A percentile compares a stretch with the other conserved stretches of the same genome.
These are phyloP conservation scores for Euphorbia tirucalli DNA, from an alignment of 345 rosid genomes.

Conservation along the genomic window DNA sequence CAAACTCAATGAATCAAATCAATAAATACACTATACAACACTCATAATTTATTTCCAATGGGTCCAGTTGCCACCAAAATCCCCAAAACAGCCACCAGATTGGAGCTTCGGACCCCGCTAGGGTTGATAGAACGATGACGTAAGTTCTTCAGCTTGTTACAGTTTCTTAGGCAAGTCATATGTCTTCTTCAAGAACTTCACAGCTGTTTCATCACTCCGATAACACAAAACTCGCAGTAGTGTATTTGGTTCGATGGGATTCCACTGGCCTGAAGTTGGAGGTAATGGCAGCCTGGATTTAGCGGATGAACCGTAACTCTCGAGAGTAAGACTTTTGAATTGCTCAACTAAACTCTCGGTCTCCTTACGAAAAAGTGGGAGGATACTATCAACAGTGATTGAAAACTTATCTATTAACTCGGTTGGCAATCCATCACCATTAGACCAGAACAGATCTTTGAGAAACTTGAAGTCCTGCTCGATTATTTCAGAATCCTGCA, in stretches of 20 bases:
- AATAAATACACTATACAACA: conserved; percentile 13
- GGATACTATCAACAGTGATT: conserved; percentile 52
- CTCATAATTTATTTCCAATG: background rate
- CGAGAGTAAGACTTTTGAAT: conserved; percentile 59
- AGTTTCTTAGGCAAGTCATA: conserved; percentile 73
- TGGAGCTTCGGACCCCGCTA: background rate
- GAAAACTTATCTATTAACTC: conserved; percentile 76
- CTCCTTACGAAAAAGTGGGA: conserved; percentile 70
- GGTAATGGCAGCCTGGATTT: conserved; percentile 56
- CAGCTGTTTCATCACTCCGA: conserved; percentile 24
- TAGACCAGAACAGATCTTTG: conserved; percentile 88
- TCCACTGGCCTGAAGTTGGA: conserved; percentile 32
- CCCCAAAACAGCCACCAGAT: background rate
- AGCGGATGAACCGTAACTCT: conserved; percentile 52
- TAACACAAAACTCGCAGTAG: conserved; percentile 29
- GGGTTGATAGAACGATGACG: background rate
- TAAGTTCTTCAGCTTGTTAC: conserved; percentile 13
- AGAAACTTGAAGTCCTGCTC: conserved; percentile 86
- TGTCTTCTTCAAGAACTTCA: conserved; percentile 28
- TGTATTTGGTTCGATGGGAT: conserved; percentile 27
- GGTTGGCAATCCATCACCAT: conserved; percentile 84
- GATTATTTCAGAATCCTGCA: conserved; percentile 65
- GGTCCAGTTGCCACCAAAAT: background rate
- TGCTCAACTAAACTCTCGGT: conserved; percentile 71
- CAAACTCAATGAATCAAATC: conserved; percentile 8